These are phyloP conservation scores for Colletotrichum sp. DNA, from an alignment of 2,329 filamentous ascomycete species.

Conservation along the genomic window DNA sequence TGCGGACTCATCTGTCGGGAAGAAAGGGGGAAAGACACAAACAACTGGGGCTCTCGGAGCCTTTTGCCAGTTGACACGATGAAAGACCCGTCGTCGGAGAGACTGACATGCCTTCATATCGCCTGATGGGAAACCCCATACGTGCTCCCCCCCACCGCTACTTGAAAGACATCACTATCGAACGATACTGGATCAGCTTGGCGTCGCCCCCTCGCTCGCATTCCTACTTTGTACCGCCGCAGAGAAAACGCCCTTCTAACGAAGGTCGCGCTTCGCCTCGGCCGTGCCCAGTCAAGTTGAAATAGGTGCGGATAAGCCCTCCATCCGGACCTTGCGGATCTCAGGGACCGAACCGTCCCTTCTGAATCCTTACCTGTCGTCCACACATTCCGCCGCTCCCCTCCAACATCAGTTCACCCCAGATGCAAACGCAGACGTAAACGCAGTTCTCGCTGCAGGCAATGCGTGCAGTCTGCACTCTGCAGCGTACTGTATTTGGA, in stretches of 20 bases:
- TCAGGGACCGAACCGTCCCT: conserved; percentile 16
- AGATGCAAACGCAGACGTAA: background rate
- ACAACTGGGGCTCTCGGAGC: background rate
- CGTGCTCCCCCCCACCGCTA: conserved; percentile 10
- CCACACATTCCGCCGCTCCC: background rate
- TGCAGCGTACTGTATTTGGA: background rate
- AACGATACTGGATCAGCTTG: background rate
- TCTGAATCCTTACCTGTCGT: background rate
- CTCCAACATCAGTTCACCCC: background rate
- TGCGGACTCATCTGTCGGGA: background rate
- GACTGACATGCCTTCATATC: background rate
- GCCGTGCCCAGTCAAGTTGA: background rate
- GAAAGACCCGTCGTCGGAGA: conserved; percentile 1
- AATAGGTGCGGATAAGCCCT: background rate
- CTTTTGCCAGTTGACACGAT: background rate
- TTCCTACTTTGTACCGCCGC: background rate
- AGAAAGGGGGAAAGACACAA: background rate
- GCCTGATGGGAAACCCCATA: background rate
- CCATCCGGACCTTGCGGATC: conserved; percentile 8
- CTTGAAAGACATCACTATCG: conserved; percentile 6
- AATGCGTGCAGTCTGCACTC: background rate
- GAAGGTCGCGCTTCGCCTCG: background rate
- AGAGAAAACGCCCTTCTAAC: background rate
- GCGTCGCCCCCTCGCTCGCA: background rate
- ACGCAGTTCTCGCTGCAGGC: background rate